Evolutionary conservation across 1,139 yeast genomes (phyloP).

Genomic region (Blastobotrys malaysiensis): DNA sequence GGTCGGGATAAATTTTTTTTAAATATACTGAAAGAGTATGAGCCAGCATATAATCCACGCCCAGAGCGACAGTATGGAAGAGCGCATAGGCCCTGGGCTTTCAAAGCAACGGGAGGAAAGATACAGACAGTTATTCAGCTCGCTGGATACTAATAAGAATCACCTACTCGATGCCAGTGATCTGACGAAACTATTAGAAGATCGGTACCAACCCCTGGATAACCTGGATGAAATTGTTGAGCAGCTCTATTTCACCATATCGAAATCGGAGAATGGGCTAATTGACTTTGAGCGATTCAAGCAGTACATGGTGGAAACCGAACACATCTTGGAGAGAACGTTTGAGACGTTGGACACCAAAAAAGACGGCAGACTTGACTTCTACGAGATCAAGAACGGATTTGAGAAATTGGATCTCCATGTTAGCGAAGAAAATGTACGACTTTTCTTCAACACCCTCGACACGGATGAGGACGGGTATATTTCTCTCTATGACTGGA

Average conservation of each 20-base stretch:
- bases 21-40: not conserved
- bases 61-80: conserved; percentile 1
- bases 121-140: conserved; percentile 18
- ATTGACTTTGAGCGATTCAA: conserved; percentile 61
- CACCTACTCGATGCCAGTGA: conserved; percentile 16
- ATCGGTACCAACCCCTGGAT: conserved; percentile 44
- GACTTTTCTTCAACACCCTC: conserved; percentile 53
- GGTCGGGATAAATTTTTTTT: not conserved
- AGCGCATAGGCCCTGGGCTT: conserved; percentile 3
- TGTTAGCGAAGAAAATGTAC: conserved; percentile 52
- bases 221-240: conserved; percentile 57
- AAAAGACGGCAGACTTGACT: conserved; percentile 65
- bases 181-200: conserved; percentile 14
- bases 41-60: not conserved
- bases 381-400: conserved; percentile 62
- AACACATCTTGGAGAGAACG: conserved; percentile 63
- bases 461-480: conserved; percentile 61
- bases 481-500: conserved; percentile 80
- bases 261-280: conserved; percentile 42
- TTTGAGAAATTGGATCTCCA: conserved; percentile 49
- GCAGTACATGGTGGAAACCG: conserved; percentile 55
- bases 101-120: conserved; percentile 13
- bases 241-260: conserved; percentile 54
- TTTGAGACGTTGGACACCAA: conserved; percentile 68
- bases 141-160: conserved; percentile 16